Evolutionary conservation across 2,329 filamentous ascomycete genomes (phyloP), one percentile per base, ranked within the genome.

Genomic region (Cryoendolithus antarcticus): DNA sequence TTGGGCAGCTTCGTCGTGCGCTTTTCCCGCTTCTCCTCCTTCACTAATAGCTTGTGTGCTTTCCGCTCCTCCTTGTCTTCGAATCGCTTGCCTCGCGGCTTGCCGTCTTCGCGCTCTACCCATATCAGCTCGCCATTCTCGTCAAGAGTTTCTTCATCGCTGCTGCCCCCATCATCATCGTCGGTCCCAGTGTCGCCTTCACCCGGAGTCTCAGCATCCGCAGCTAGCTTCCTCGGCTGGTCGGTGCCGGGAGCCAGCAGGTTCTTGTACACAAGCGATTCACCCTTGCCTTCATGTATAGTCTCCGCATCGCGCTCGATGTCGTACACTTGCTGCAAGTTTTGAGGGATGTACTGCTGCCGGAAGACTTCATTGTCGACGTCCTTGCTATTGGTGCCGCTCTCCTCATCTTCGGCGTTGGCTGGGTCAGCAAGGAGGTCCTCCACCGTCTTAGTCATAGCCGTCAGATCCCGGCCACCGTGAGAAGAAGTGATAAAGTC

Each of bases 1-100:
- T 98, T 98, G 0, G 91, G 89, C 64, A 98, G 93, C 70, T 98
- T 98, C 3, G 84, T 82, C 61, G 89, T 85, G 44, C 91, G 71
- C 67, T 93, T 86, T 61, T 95, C 88, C 29, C 86, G 78, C 67
- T 94, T 95, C 54, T 88, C 89, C 55, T 95, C 89, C 65, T 96
- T 98, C 50, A 95, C 82, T 1, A 82, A 80, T 58, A 77, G 75
- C 61, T 98, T 98, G 61, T 95, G 91, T 48, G 76, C 77, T 68
- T 80, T 82, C 61, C 95, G 96, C 43, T 75, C 76, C 9, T 94
- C 86, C 63, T 95, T 95, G 53, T 95, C 86, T 58, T 91, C 80
- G 53, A 93, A 89, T 45, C 82, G 76, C 60, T 86, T 86, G 1
- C 88, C 88, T 28, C 86, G 70, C 3, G 86, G 86, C 24, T 63